phyloP scores from a whole-genome alignment of 345 rosid genomes.

The Heritiera fomes region DNA sequence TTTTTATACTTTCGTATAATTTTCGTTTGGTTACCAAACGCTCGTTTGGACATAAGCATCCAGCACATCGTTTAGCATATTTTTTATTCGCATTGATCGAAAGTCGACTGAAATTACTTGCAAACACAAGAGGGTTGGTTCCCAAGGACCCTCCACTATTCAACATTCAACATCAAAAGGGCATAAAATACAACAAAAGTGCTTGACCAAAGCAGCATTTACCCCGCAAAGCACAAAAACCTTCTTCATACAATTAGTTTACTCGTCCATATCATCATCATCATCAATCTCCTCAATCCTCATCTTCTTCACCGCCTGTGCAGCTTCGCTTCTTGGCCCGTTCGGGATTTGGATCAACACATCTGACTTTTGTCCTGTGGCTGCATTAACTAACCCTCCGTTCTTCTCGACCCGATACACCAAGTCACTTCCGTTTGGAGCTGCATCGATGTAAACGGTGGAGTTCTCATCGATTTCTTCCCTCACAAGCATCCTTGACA shows the following conservation, averaged over 20 bases:
- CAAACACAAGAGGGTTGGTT: background rate
- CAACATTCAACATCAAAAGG: background rate
- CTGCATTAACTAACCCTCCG: conserved; percentile 77
- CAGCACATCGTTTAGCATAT: too few species aligned
- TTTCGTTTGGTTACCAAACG: too few species aligned
- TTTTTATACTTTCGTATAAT: too few species aligned
- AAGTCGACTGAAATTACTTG: background rate
- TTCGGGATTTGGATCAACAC: conserved; percentile 59
- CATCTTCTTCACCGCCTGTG: conserved; percentile 92
- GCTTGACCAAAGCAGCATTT: background rate
- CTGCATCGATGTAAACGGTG: conserved; percentile 74
- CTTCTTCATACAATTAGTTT: background rate
- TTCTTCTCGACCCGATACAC: conserved; percentile 64
- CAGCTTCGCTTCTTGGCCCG: conserved; percentile 53
- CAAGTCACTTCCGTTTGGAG: conserved; percentile 36
- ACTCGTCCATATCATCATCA: conserved; percentile 55
- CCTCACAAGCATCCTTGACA: conserved; percentile 78
- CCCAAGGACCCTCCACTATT: background rate
- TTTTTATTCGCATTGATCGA: background rate
- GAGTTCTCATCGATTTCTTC: conserved; percentile 91
- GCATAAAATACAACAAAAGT: background rate
- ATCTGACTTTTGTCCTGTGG: conserved; percentile 70
- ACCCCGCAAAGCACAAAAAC: background rate
- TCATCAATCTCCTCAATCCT: conserved; percentile 59
- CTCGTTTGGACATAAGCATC: too few species aligned